Evolutionary conservation across 225 moss, liverwort and hornwort species (phyloP), one percentile per base, ranked within the genome.

Genomic region (Pseudoscleropodium purum): DNA sequence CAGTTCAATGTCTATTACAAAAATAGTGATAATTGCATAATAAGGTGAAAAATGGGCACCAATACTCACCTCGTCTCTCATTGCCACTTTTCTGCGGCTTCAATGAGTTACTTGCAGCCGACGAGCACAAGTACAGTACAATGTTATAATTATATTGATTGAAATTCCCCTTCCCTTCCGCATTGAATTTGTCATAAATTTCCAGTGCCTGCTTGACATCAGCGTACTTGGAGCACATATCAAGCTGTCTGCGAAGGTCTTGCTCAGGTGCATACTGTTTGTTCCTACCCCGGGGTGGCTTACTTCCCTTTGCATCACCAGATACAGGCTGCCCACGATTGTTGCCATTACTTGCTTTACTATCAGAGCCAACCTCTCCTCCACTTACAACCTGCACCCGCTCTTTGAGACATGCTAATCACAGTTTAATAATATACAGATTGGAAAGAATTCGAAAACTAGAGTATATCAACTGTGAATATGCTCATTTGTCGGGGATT

Each of bases 221-320:
- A 75, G 96, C 98, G 74, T 95, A 91, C 92, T 97, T 97, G 69
- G 98, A 99, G 85, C 96, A 99, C 96, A 96, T 96, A 84, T 99
- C 97, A 61, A 99, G 96, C 83, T 95, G 92, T 85, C 96, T 93
- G 43, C 96, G 97, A 86, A 99, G 95, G 47, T 92, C 89, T 54
- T 94, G 94, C 78, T 97, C 98, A 54, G 91, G 92, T 74, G 90
- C 90, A 85, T 92, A 96, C 82, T 95, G 90, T 83, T 96, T 97
- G 89, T 91, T 94, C 87, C 86, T 96, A 45, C 57, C 78, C 72
- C 92, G 52, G 65, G 63, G 41, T 82, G 73, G 57, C 65, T 81
- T 73, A 81, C 59, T 79, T 77, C 87, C 76, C 64, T 89, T 84
- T 26, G 63, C 86, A 63, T 84, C 90, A 86, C 90, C 75, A 80